Percentiles rank a stretch among this genome's conserved stretches.
These are phyloP conservation scores for Daldinia sp. DNA, from an alignment of 2,329 filamentous ascomycete genomes.

Conservation along the genomic window DNA sequence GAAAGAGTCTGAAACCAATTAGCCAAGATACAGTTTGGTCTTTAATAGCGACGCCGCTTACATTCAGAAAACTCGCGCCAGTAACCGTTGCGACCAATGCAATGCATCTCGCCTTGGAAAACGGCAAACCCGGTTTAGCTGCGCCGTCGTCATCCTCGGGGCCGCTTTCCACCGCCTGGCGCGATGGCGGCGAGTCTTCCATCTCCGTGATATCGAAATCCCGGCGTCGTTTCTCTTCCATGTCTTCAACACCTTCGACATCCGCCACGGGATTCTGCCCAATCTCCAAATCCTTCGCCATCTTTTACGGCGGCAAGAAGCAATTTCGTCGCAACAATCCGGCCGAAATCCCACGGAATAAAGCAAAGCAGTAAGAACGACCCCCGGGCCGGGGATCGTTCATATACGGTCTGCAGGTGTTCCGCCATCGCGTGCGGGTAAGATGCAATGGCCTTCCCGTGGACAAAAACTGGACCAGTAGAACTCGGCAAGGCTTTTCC, in stretches of 20 bases:
- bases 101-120: constrained; percentile 62
- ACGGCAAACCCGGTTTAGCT: constrained; percentile 41
- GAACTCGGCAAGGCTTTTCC: constrained; percentile 16
- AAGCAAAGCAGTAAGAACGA: neutral
- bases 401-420: constrained; percentile 16
- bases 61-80: constrained; percentile 65
- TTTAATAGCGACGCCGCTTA: constrained; percentile 39
- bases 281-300: constrained; percentile 24
- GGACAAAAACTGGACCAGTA: neutral
- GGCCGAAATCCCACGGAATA: neutral
- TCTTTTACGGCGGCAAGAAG: constrained; percentile 8
- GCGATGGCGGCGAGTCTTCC: constrained; percentile 1
- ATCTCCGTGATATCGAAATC: constrained; percentile 22
- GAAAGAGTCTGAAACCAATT: constrained; percentile 58
- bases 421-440: constrained; percentile 28
- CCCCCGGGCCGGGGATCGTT: constrained; percentile 4
- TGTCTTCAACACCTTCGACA: neutral
- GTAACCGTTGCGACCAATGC: constrained; percentile 63
- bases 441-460: constrained; percentile 15
- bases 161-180: constrained; percentile 14
- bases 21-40: constrained; percentile 7
- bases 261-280: constrained; percentile 6
- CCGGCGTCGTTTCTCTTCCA: constrained; percentile 16
- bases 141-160: constrained; percentile 29
- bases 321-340: constrained; percentile 7